These are phyloP conservation scores for Aspergillus sojae DNA, from an alignment of 2,329 filamentous ascomycete species.

Conservation along the genomic window DNA sequence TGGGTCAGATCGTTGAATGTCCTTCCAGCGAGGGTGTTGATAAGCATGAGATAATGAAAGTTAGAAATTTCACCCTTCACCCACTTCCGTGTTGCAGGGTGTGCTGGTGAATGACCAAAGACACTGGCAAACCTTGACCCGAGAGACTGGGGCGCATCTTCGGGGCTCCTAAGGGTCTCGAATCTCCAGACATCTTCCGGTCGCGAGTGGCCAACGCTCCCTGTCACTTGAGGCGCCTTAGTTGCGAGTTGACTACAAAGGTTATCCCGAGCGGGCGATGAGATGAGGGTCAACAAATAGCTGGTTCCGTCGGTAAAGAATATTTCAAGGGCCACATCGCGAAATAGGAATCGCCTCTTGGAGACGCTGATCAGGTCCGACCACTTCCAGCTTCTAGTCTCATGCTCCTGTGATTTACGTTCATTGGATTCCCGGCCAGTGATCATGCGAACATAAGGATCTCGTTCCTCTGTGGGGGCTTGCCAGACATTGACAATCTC, in stretches of 20 bases:
- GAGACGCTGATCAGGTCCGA: conserved; percentile 92
- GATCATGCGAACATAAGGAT: conserved; percentile 94
- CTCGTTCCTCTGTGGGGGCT: conserved; percentile 86
- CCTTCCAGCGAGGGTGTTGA: conserved; percentile 94
- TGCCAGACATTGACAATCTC: conserved; percentile 98
- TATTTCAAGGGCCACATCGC: conserved; percentile 93
- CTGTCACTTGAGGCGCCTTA: conserved; percentile 79
- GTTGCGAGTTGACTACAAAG: conserved; percentile 74
- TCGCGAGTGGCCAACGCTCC: conserved; percentile 68
- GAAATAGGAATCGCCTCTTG: conserved; percentile 91
- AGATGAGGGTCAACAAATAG: conserved; percentile 86
- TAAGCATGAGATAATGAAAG: conserved; percentile 97
- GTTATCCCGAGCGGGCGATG: conserved; percentile 73
- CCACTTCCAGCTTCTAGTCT: conserved; percentile 91
- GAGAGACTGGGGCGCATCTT: conserved; percentile 67
- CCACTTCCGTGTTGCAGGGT: conserved; percentile 87
- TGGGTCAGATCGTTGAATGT: conserved; percentile 98
- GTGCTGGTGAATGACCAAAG: conserved; percentile 80
- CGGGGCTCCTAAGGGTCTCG: conserved; percentile 74
- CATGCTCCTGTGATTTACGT: conserved; percentile 67
- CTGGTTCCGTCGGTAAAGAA: conserved; percentile 97
- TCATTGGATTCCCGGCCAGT: conserved; percentile 71
- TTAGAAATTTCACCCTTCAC: conserved; percentile 94
- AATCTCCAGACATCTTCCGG: conserved; percentile 91
- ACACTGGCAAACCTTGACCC: conserved; percentile 90